Percentiles rank a stretch among this genome's conserved stretches.
Conservation (phyloP, 2,329 filamentous ascomycete genomes). For the Pestalotiopsis sp. region DNA sequence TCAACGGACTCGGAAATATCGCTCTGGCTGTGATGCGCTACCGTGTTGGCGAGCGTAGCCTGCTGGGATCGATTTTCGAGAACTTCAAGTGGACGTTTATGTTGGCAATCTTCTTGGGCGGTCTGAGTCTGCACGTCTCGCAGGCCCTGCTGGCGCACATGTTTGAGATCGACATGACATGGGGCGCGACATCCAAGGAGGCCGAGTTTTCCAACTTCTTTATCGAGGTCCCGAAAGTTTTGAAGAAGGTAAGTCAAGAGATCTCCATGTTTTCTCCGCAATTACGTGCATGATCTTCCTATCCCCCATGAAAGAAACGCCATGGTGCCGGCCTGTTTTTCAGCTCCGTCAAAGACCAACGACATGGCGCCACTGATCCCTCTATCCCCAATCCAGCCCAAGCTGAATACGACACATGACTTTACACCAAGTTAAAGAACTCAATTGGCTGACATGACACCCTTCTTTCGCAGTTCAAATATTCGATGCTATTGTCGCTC, state of each 20-base stretch:
- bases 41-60: constrained; percentile 64
- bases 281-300: background rate
- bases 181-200: constrained; percentile 86
- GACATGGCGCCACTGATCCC: background rate
- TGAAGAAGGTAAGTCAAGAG: constrained; percentile 68
- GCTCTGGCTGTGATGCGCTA: constrained; percentile 74
- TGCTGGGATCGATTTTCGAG: constrained; percentile 60
- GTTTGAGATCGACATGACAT: constrained; percentile 84
- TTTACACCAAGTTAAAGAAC: background rate
- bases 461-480: constrained; percentile 62
- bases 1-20: constrained; percentile 75
- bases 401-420: background rate
- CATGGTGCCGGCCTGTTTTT: constrained; percentile 21
- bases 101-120: constrained; percentile 81
- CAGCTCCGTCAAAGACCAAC: constrained; percentile 16
- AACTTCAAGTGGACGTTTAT: constrained; percentile 76
- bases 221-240: constrained; percentile 77
- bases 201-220: constrained; percentile 82
- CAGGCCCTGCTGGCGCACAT: constrained; percentile 81
- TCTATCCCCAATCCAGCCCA: constrained; percentile 6
- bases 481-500: constrained; percentile 65
- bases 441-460: constrained; percentile 3
- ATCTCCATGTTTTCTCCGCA: constrained; percentile 19
- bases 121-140: constrained; percentile 78
- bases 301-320: background rate